phyloP scores from a whole-genome alignment of 2,329 filamentous ascomycete genomes.

The Beauveria bassiana region DNA sequence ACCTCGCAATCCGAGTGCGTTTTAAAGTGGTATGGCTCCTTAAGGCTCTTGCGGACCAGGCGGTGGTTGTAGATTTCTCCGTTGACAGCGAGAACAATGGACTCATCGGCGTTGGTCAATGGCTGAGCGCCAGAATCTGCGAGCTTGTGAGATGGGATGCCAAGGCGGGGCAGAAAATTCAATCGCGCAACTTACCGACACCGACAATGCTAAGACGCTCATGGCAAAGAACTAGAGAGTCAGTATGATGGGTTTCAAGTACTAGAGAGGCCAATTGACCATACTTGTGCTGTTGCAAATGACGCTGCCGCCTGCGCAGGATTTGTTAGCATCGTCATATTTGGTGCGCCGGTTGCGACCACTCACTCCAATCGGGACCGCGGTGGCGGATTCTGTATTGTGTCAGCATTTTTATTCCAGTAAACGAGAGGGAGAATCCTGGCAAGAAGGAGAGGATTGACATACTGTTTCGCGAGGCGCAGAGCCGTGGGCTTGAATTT shows the following conservation, averaged over 20 bases:
- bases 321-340: constrained; percentile 22
- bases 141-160: constrained; percentile 15
- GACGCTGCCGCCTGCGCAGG: constrained; percentile 68
- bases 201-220: constrained; percentile 97
- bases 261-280: constrained; percentile 24
- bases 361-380: constrained; percentile 97
- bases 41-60: constrained; percentile 79
- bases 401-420: neutral
- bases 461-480: constrained; percentile 89
- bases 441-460: constrained; percentile 18
- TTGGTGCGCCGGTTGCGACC: constrained; percentile 4
- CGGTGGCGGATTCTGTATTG: constrained; percentile 74
- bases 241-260: constrained; percentile 14
- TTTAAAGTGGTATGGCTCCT: constrained; percentile 89
- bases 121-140: constrained; percentile 92
- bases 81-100: constrained; percentile 90
- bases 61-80: constrained; percentile 99
- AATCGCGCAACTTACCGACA: constrained; percentile 57
- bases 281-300: constrained; percentile 86
- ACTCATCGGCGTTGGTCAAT: constrained; percentile 82
- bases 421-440: neutral
- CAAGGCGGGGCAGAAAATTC: constrained; percentile 5
- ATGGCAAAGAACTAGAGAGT: constrained; percentile 74
- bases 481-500: constrained; percentile 95
- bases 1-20: constrained; percentile 98